phyloP scores from a whole-genome alignment of 2,329 filamentous ascomycete genomes.

The Biscogniauxia marginata region DNA sequence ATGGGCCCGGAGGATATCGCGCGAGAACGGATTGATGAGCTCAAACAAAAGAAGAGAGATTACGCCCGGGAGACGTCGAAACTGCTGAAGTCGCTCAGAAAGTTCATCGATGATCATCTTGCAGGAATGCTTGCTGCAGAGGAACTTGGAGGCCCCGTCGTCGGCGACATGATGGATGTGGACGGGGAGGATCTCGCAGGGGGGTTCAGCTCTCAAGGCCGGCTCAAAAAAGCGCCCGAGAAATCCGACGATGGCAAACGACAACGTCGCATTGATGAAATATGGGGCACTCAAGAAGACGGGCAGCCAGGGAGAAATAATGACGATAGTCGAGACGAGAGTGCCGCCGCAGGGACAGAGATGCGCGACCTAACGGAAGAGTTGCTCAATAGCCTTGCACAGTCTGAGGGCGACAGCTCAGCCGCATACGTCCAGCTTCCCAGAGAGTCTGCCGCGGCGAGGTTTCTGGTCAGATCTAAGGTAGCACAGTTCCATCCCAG shows the following conservation, averaged over 20 bases:
- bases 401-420: slow-evolving; percentile 53
- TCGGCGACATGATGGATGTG: slow-evolving; percentile 69
- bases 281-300: slow-evolving; percentile 48
- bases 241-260: slow-evolving; percentile 47
- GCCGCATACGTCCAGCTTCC: slow-evolving; percentile 58
- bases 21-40: slow-evolving; percentile 59
- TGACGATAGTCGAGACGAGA: slow-evolving; percentile 42
- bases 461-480: slow-evolving; percentile 64
- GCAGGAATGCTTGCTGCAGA: slow-evolving; percentile 78
- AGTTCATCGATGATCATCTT: slow-evolving; percentile 69
- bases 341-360: slow-evolving; percentile 51
- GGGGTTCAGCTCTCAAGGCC: slow-evolving; percentile 61
- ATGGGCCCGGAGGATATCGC: slow-evolving; percentile 61
- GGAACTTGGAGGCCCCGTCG: slow-evolving; percentile 78
- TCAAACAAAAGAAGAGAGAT: slow-evolving; percentile 56
- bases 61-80: slow-evolving; percentile 61
- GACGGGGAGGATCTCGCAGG: slow-evolving; percentile 57
- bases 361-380: slow-evolving; percentile 61
- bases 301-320: slow-evolving; percentile 20
- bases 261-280: slow-evolving; percentile 63
- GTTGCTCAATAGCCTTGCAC: slow-evolving; percentile 57
- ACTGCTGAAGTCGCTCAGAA: slow-evolving; percentile 63
- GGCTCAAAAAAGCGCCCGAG: slow-evolving; percentile 48
- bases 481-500: slow-evolving; percentile 65
- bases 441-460: slow-evolving; percentile 60